phyloP scores from a whole-genome alignment of 129 eudicot species.

The Lactuca sativa region DNA sequence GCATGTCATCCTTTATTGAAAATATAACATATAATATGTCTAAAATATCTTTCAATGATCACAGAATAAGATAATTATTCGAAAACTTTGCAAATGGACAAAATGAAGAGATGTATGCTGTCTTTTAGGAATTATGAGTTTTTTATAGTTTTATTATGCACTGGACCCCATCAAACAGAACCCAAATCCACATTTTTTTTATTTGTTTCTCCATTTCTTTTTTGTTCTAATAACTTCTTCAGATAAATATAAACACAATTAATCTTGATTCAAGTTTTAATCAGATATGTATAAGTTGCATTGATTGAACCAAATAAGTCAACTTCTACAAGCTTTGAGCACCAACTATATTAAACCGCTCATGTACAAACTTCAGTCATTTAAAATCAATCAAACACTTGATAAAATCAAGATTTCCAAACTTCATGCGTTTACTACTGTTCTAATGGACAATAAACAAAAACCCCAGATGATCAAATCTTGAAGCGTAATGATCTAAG shows the following conservation, averaged over 20 bases:
- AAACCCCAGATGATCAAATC: conserved; percentile 21
- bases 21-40: background rate
- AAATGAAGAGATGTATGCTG: background rate
- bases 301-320: background rate
- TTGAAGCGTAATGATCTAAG: conserved; percentile 6
- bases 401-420: conserved; percentile 21
- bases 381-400: background rate
- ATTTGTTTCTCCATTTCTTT: background rate
- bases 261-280: conserved; percentile 4
- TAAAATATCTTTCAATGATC: background rate
- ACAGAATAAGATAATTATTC: background rate
- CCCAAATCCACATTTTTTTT: conserved; percentile 2
- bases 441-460: background rate
- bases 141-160: background rate
- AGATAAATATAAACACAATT: background rate
- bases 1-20: background rate
- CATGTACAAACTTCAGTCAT: background rate
- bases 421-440: background rate
- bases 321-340: background rate
- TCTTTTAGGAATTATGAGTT: conserved; percentile 14
- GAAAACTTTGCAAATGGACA: conserved; percentile 4
- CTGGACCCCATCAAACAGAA: conserved; percentile 9
- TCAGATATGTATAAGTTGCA: background rate
- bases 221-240: background rate
- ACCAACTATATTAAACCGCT: background rate